Conservation (phyloP, 208 protist species). For the Polymyxa betae region DNA sequence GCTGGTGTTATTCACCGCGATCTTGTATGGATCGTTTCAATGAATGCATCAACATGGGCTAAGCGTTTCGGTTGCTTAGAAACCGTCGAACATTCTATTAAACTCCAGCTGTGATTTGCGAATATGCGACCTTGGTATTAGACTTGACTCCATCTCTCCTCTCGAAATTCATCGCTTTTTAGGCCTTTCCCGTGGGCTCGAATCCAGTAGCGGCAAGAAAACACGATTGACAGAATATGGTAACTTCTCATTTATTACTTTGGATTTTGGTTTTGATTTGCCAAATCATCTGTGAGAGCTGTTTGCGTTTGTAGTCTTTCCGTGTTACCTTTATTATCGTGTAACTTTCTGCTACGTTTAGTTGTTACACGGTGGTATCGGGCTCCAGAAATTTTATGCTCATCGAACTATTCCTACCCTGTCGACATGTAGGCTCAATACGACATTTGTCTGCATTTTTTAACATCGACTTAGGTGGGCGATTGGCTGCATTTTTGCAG, state of each 20-base stretch:
- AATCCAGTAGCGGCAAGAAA: not conserved
- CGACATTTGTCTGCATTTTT: conserved; percentile 85
- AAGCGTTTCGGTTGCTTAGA: no score
- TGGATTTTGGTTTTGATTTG: no score
- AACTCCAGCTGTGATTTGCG: conserved; percentile 92
- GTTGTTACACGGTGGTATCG: conserved; percentile 61
- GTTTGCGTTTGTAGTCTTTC: no score
- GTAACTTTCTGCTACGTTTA: not conserved
- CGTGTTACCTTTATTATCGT: not conserved
- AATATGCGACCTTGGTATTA: conserved; percentile 83
- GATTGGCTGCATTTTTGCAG: conserved; percentile 58
- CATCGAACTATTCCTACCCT: conserved; percentile 78
- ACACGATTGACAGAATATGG: conserved; percentile 52
- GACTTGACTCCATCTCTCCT: not conserved
- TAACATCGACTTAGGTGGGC: conserved; percentile 76
- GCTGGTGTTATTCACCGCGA: conserved; percentile 69
- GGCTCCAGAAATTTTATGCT: conserved; percentile 55
- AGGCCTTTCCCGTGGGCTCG: conserved; percentile 53
- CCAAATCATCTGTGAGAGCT: no score
- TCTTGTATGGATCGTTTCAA: not conserved
- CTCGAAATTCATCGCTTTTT: not conserved
- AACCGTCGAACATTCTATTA: conserved; percentile 88
- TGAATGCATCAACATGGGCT: not conserved
- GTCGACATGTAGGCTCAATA: conserved; percentile 82
- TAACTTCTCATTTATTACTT: not conserved